Conservation (phyloP, 495 filamentous ascomycete genomes). For the Xylaria telfairii region DNA sequence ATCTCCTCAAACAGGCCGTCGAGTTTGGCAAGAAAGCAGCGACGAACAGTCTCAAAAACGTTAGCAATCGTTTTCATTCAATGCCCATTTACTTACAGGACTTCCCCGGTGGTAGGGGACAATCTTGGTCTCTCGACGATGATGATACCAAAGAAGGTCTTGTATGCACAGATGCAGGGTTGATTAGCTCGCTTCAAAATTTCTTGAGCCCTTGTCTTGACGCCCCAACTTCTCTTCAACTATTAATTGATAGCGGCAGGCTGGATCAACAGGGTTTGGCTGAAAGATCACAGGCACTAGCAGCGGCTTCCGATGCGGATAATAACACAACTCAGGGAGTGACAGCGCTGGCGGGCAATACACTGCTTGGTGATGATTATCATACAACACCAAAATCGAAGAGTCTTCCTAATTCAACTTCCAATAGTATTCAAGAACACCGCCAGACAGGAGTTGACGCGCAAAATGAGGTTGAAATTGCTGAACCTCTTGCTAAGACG, state of each 20-base stretch:
- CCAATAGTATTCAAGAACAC: not conserved
- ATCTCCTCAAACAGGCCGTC: slow-evolving; percentile 66
- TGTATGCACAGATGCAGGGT: slow-evolving; percentile 47
- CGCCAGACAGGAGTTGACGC: not conserved
- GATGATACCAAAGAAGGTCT: slow-evolving; percentile 36
- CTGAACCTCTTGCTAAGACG: slow-evolving; percentile 63
- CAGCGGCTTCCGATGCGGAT: slow-evolving; percentile 28
- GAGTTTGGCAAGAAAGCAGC: slow-evolving; percentile 64
- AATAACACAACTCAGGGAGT: slow-evolving; percentile 13
- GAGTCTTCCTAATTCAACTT: slow-evolving; percentile 4
- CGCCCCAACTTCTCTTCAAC: slow-evolving; percentile 42
- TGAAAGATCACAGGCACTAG: slow-evolving; percentile 39
- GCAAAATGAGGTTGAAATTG: slow-evolving; percentile 34
- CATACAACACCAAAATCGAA: slow-evolving; percentile 34
- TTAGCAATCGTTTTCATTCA: slow-evolving; percentile 73
- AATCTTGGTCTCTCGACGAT: slow-evolving; percentile 68
- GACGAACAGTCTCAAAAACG: slow-evolving; percentile 64
- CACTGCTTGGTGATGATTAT: slow-evolving; percentile 41
- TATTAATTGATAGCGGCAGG: slow-evolving; percentile 45
- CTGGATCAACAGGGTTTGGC: slow-evolving; percentile 43
- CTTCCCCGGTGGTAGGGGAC: slow-evolving; percentile 61
- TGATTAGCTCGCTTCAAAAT: slow-evolving; percentile 48
- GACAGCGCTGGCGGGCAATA: slow-evolving; percentile 47
- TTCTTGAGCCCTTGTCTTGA: slow-evolving; percentile 46
- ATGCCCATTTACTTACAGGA: slow-evolving; percentile 73